Evolutionary conservation across 345 rosid species (phyloP), one percentile per base, ranked within the genome.

Genomic region (Hibiscus trionum): DNA sequence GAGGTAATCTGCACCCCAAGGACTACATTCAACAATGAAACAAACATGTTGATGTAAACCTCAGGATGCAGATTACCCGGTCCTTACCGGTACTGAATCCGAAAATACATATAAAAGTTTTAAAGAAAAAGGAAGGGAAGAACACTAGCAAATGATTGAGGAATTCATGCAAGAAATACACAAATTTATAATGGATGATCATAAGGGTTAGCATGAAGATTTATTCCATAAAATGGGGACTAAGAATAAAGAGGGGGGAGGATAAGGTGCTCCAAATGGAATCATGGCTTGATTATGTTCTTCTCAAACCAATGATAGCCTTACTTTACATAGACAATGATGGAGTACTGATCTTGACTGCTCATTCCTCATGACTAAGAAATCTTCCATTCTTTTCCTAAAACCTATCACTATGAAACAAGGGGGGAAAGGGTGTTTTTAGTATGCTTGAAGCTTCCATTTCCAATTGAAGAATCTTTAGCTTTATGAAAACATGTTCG

Each of bases 1-100:
- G 71, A 80, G 80, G 70, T 87, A 87, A 88, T 83, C 93, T 78
- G 82, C 91, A 75, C 4, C 86, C 86, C 72, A 35, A 81, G 93
- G 91, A 5, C 80, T 82, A 80, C 85, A 85, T 49, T 24, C 60
- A 64, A 63, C 75, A 58, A 50, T 50, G 56, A 50, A 53, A 65
- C 69, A 66, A 46, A 50, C 24, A 42, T 67, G 67, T 39, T 33
- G 75, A 80, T 85, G 86, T 14, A 59, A 59, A 59, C 62, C 62
- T 59, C 62, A 59, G 62, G 62, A 59, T 59, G 62, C 62, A 59
- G 90, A 85, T 88, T 88, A 86, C 82, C 86, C 37, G 16, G 55
- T 82, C 88, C 84, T 71, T n/a, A 80, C 81, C 85, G 78, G 77
- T 73, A 80, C 55, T 11, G n/a, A 10, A 49, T 9, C n/a, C 15